phyloP scores from a whole-genome alignment of 768 basidiomycete genomes.

The Ramaria rubella region DNA sequence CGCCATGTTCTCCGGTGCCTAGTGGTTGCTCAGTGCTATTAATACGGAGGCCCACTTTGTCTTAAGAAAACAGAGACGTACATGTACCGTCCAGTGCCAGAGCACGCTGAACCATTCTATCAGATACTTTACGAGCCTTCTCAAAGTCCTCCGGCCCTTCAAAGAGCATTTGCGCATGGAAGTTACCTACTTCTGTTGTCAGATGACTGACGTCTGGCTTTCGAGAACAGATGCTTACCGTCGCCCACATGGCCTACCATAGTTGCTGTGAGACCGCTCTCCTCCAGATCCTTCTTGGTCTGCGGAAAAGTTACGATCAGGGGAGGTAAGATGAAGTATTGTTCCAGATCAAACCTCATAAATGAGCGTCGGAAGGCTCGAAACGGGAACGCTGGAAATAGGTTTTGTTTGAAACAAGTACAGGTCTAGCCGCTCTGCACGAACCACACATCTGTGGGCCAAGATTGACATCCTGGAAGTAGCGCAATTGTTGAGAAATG shows the following conservation, averaged over 20 bases:
- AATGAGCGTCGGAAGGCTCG: conserved; percentile 56
- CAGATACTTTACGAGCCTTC: conserved; percentile 36
- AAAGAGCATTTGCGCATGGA: conserved; percentile 51
- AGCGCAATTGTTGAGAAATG: conserved; percentile 50
- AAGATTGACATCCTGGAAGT: conserved; percentile 49
- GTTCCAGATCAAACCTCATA: conserved; percentile 29
- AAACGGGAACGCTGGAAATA: conserved; percentile 28
- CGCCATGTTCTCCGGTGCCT: conserved; percentile 86
- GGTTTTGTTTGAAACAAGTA: neutral
- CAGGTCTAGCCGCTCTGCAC: neutral
- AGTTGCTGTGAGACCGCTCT: conserved; percentile 48
- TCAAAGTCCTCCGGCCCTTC: conserved; percentile 33
- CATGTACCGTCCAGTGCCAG: conserved; percentile 71
- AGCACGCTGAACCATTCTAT: conserved; percentile 60
- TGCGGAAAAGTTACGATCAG: neutral
- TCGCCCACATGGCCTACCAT: conserved; percentile 79
- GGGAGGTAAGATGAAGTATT: neutral
- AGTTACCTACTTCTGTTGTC: conserved; percentile 17
- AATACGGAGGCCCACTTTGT: conserved; percentile 1
- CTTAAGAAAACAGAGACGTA: conserved; percentile 28
- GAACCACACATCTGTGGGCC: conserved; percentile 75
- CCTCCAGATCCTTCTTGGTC: conserved; percentile 63
- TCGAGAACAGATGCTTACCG: conserved; percentile 34
- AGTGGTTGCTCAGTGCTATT: neutral
- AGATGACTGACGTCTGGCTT: neutral